These are phyloP conservation scores for Apostasia shenzhenica DNA, from an alignment of 106 monocot genomes.

Conservation along the genomic window DNA sequence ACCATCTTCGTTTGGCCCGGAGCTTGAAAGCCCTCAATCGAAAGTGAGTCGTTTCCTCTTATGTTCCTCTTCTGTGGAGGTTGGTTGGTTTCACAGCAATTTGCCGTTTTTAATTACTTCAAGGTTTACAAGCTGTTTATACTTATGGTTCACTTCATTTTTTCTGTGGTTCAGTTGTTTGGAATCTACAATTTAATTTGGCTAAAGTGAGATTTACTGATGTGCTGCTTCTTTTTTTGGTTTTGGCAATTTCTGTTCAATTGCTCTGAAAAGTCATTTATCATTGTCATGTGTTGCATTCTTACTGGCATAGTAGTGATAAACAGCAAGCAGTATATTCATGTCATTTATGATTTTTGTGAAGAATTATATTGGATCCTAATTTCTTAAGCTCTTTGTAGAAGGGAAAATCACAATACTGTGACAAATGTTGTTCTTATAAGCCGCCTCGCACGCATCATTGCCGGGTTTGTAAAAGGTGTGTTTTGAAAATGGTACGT, in stretches of 20 bases:
- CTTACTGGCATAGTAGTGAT: not conserved
- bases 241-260: too few species aligned
- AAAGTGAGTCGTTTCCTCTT: constrained; percentile 18
- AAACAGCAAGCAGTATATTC: not conserved
- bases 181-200: not conserved
- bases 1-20: constrained; percentile 40
- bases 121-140: not conserved
- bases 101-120: not conserved
- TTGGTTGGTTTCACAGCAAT: not conserved
- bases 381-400: constrained; percentile 2
- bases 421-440: constrained; percentile 62
- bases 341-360: not conserved
- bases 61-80: not conserved
- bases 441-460: constrained; percentile 88
- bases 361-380: not conserved
- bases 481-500: constrained; percentile 95
- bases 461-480: constrained; percentile 82
- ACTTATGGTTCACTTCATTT: not conserved
- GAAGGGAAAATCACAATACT: constrained; percentile 52
- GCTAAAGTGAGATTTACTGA: not conserved
- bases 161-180: not conserved
- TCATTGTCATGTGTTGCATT: not conserved
- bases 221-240: too few species aligned
- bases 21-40: constrained; percentile 32
- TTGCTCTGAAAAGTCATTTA: not conserved